Evolutionary conservation across 164 flowering plant species (phyloP), one percentile per base, ranked within the genome.

Genomic region (Stephania japonica): DNA sequence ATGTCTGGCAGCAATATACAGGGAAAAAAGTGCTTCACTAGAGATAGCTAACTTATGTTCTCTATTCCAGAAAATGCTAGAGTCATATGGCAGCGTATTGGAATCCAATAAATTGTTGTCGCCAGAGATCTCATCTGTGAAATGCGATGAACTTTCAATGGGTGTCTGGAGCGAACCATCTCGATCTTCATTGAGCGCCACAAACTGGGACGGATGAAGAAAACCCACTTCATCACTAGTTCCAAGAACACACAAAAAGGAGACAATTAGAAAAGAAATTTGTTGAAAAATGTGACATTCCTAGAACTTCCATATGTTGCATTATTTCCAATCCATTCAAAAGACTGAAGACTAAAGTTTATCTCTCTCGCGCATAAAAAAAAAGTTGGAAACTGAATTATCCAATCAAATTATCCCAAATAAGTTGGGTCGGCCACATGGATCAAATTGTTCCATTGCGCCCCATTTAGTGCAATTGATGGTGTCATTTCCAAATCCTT

Each of bases 21-120:
- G 67, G 3, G 88, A 87, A 70, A 80, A 73, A 70, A 95, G 82
- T 26, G 78, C 79, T 18, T 75, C 23, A 0, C 88, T 87, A 18
- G 97, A 91, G 70, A 95, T 87, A 12, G 94, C 99, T 84, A 95
- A 73, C 76, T 95, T 95, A 83, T 89, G 89, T 75, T 91, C 91
- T 80, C 72, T 77, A 68, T 50, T 76, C 98, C 98, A 95, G 76
- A 95, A 95, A 66, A 75, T 49, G 32, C 73, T 67, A 42, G 27
- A 61, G 42, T 78, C 79, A 21, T 72, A 38, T 56, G 65, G 73
- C 32, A 65, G 32, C 62, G 38, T 63, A 65, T 47, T 41, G 68
- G 24, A 72, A 8, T 49, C 72, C 41, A 56, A 67, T 43, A 56
- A 73, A 50, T 38, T 32, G 19, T 68, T 18, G 63, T 21, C 38